Evolutionary conservation across 1,139 yeast genomes (phyloP).

Genomic region (Sugiyamaella xylanicola): DNA sequence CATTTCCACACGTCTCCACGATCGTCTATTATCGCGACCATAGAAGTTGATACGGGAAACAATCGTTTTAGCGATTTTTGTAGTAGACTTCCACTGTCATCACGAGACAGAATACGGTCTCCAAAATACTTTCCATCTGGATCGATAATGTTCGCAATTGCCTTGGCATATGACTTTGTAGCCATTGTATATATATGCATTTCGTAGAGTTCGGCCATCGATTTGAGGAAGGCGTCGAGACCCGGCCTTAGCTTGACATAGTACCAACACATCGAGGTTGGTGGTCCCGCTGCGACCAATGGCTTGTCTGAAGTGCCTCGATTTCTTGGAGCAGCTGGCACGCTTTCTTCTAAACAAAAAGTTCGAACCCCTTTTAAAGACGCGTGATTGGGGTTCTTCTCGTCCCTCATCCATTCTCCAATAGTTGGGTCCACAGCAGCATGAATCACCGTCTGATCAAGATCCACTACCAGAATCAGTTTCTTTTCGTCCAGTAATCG

Average conservation of each 20-base stretch:
- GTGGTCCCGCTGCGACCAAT: constrained; percentile 25
- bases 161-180: constrained; percentile 89
- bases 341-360: constrained; percentile 78
- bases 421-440: constrained; percentile 98
- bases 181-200: constrained; percentile 98
- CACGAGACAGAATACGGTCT: constrained; percentile 87
- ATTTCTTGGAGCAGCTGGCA: constrained; percentile 53
- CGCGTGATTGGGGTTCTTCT: constrained; percentile 78
- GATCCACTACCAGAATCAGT: constrained; percentile 87
- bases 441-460: constrained; percentile 96
- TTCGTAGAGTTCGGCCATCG: constrained; percentile 69
- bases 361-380: constrained; percentile 79
- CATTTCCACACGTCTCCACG: constrained; percentile 99
- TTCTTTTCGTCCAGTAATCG: constrained; percentile 64
- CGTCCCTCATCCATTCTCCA: constrained; percentile 93
- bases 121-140: constrained; percentile 87
- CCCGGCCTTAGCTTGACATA: constrained; percentile 95
- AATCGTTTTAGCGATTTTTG: constrained; percentile 85
- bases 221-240: constrained; percentile 65
- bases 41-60: constrained; percentile 93
- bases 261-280: constrained; percentile 65
- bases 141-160: constrained; percentile 88
- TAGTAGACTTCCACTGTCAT: constrained; percentile 90
- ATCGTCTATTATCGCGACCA: constrained; percentile 96
- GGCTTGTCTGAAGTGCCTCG: constrained; percentile 4